Base-by-base conservation (phyloP, 768 basidiomycete species). In the Russula foetens region DNA sequence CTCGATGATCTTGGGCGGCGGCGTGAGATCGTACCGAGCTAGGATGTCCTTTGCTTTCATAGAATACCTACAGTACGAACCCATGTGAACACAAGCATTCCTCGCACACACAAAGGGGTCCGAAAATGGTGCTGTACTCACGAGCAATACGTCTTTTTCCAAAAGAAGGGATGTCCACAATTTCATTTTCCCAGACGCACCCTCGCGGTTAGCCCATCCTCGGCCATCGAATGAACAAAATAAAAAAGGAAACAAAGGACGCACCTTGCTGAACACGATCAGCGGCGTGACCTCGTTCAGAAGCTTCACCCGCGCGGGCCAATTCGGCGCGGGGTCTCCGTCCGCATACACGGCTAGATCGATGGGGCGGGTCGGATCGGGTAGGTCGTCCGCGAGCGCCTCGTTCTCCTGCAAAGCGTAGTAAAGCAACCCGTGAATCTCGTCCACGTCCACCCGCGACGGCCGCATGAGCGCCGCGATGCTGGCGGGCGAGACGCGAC, bases 231-330 rank as follows among this genome's bases (percentile, higher is more conserved):
- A 41, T 56, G 2, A 53, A n/a, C 9, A 29, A 53, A 26, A 4
- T 2, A 35, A 5, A 7, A 35, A 35, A 35, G 11, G 35, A 35
- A 12, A 5, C 35, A 21, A 39, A 3, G 14, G 23, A 71, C 77
- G 33, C 56, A 85, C 88, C 78, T 92, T 92, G 77, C 89, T 91
- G 67, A 92, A 91, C 14, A 92, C 83, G 47, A 92, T 75, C 7
- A 92, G 71, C 2, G 90, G 90, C 66, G 81, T 76, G 33, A 80
- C 70, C 19, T 75, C 67, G 39, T 79, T 74, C 49, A 90, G 66
- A 23, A 67, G 67, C 45, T 68, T 68, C 19, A 77, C 70, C 45
- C 81, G 75, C 61, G 72, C 70, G 38, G 63, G 58, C 82, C 81
- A 84, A 47, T 80, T 74, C 14, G 60, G 54, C 24, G 77, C 62